Evolutionary conservation across 768 basidiomycete genomes (phyloP).

Genomic region (Pulveroboletus sp.): DNA sequence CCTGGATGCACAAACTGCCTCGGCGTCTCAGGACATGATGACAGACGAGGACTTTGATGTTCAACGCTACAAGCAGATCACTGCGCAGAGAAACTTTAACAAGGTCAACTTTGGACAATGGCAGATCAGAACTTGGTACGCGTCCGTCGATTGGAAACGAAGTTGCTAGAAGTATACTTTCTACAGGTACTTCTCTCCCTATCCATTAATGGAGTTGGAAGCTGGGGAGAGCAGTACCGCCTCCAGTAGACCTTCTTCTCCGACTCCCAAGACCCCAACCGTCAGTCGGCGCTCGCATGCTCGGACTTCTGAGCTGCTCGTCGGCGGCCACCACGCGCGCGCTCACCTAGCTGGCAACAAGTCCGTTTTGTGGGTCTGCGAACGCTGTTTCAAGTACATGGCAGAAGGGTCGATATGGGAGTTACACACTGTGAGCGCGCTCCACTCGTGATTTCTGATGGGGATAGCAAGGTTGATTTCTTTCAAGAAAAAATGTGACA

Average conservation of each 20-base stretch:
- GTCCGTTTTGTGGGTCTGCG: constrained; percentile 75
- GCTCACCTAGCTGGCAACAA: constrained; percentile 42
- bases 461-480: constrained; percentile 8
- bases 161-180: not conserved
- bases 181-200: constrained; percentile 88
- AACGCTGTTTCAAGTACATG: constrained; percentile 98
- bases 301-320: constrained; percentile 69
- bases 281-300: constrained; percentile 59
- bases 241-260: constrained; percentile 22
- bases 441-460: constrained; percentile 3
- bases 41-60: constrained; percentile 70
- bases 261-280: constrained; percentile 43
- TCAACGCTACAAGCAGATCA: constrained; percentile 61
- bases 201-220: constrained; percentile 71
- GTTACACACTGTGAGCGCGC: constrained; percentile 52
- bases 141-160: constrained; percentile 10
- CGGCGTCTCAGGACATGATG: constrained; percentile 35
- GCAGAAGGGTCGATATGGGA: constrained; percentile 67
- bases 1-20: constrained; percentile 10
- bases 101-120: constrained; percentile 81
- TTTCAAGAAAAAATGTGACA: constrained; percentile 59
- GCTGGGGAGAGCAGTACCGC: constrained; percentile 41
- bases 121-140: constrained; percentile 86
- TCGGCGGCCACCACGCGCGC: constrained; percentile 55
- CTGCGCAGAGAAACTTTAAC: constrained; percentile 78